phyloP scores from a whole-genome alignment of 2,329 filamentous ascomycete species.

The Metarhizium brunneum region DNA sequence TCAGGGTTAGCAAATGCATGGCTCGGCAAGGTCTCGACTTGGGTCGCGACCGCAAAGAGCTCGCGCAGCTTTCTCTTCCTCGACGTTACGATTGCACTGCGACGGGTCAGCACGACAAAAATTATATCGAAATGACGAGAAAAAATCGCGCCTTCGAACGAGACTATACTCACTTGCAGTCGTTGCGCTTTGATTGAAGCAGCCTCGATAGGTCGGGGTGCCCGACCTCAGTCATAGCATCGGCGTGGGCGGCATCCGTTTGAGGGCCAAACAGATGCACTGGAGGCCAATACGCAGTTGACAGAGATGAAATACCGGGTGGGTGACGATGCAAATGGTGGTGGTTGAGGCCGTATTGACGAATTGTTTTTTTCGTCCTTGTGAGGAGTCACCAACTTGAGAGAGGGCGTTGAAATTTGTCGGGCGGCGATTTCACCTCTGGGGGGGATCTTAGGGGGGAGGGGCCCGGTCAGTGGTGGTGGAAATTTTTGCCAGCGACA shows the following conservation, averaged over 20 bases:
- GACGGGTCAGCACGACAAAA: conserved; percentile 34
- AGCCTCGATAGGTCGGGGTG: conserved; percentile 56
- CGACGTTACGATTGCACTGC: conserved; percentile 66
- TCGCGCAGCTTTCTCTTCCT: conserved; percentile 87
- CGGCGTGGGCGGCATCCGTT: conserved; percentile 61
- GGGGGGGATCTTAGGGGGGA: conserved; percentile 4
- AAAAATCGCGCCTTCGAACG: conserved; percentile 38
- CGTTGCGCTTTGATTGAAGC: conserved; percentile 55
- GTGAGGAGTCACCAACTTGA: conserved; percentile 18
- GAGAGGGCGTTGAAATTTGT: conserved; percentile 22
- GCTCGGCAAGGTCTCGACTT: conserved; percentile 51
- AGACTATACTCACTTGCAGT: conserved; percentile 45
- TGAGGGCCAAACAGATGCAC: conserved; percentile 50
- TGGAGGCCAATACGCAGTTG: conserved; percentile 13
- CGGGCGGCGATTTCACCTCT: conserved; percentile 12
- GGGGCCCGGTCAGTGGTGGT: conserved; percentile 1
- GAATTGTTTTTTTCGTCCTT: conserved; percentile 16
- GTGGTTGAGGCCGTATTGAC: conserved; percentile 20
- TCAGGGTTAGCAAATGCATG: conserved; percentile 47
- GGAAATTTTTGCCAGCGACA: conserved; percentile 1
- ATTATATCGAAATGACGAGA: conserved; percentile 37
- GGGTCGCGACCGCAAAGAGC: conserved; percentile 72
- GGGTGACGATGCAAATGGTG: conserved; percentile 21
- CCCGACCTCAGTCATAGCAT: conserved; percentile 66
- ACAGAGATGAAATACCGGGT: conserved; percentile 20